Conservation (phyloP, 306 rosid species). For the Aeschynomene evenia region DNA sequence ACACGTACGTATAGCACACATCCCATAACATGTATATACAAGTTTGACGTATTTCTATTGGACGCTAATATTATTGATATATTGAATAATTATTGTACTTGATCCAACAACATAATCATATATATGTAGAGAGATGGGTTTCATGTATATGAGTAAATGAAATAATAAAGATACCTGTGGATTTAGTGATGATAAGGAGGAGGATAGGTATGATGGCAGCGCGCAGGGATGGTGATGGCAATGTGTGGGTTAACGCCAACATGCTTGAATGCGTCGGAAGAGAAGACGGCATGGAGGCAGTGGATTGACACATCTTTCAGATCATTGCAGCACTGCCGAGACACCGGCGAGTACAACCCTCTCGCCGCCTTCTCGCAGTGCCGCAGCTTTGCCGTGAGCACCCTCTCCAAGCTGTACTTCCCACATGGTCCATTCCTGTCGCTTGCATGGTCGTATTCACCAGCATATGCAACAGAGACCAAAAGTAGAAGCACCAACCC, state of each 20-base stretch:
- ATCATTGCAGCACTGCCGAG: not conserved
- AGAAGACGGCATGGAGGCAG: not conserved
- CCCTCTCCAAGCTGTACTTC: conserved; percentile 4
- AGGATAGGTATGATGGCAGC: not conserved
- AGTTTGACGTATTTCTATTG: too few relatives aligned
- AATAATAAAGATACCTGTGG: too few relatives aligned
- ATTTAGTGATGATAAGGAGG: too few relatives aligned
- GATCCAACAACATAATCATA: too few relatives aligned
- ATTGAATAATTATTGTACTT: too few relatives aligned
- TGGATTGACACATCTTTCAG: not conserved
- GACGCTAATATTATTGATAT: too few relatives aligned
- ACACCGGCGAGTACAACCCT: not conserved
- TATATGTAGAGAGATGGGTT: too few relatives aligned
- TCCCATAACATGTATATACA: too few relatives aligned
- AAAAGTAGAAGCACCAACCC: not conserved
- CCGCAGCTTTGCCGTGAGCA: not conserved
- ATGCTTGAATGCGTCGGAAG: not conserved
- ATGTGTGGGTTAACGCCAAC: not conserved
- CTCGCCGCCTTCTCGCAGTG: not conserved
- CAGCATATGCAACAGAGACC: not conserved
- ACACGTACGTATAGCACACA: too few relatives aligned
- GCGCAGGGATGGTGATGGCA: conserved; percentile 6
- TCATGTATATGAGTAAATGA: too few relatives aligned
- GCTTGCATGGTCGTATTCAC: not conserved
- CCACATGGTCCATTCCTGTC: not conserved